Conservation (phyloP, 306 rosid genomes). For the Cucurbita moschata region DNA sequence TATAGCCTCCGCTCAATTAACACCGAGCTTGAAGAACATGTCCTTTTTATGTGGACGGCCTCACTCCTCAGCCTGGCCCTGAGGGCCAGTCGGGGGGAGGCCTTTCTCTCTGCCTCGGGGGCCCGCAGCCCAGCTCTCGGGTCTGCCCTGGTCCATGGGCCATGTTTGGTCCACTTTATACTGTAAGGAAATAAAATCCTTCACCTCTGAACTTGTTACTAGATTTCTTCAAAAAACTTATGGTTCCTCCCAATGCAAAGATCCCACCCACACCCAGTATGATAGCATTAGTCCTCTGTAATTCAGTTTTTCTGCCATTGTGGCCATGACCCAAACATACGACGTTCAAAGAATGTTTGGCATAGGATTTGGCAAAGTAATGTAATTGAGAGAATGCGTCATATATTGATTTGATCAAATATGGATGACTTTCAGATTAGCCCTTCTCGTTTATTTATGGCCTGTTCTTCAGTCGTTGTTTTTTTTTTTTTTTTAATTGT, state of each 20-base stretch:
- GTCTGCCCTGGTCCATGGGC: not conserved
- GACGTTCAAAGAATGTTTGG: not conserved
- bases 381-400: not conserved
- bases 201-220: not conserved
- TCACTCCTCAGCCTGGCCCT: not conserved
- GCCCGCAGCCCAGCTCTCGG: not conserved
- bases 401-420: not conserved
- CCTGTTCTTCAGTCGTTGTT: conserved; percentile 53
- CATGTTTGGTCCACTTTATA: not conserved
- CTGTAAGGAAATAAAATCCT: not conserved
- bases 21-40: not conserved
- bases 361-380: not conserved
- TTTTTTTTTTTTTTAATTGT: conserved; percentile 12
- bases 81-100: no score
- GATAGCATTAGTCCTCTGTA: not conserved
- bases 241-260: not conserved
- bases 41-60: not conserved
- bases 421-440: conserved; percentile 19
- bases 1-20: not conserved
- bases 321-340: not conserved
- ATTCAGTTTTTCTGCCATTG: not conserved
- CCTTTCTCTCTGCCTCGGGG: not conserved
- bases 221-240: not conserved
- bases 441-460: not conserved
- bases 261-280: not conserved